phyloP scores from a whole-genome alignment of 148 eudicot species.

The Chenopodium album region DNA sequence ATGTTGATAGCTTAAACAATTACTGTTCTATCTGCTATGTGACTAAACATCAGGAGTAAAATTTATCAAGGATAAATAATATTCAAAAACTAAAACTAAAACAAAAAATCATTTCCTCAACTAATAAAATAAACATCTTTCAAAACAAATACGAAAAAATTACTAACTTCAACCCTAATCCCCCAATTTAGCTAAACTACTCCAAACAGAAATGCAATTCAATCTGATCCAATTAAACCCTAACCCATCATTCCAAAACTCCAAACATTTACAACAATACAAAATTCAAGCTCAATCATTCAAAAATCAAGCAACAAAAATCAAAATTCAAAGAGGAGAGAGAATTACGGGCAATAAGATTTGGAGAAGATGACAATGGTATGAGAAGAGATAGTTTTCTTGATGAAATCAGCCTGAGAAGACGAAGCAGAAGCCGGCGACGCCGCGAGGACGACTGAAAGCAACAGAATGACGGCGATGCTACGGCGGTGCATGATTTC shows the following conservation, averaged over 20 bases:
- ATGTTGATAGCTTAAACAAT: neutral
- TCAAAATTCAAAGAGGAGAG: neutral
- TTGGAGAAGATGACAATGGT: slow-evolving; percentile 75
- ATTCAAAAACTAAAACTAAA: neutral
- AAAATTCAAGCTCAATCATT: neutral
- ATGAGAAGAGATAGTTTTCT: slow-evolving; percentile 66
- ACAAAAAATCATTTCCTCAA: neutral
- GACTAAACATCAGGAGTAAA: neutral
- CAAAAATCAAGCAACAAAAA: neutral
- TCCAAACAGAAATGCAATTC: neutral
- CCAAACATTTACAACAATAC: neutral
- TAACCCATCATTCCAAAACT: neutral
- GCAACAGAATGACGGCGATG: neutral
- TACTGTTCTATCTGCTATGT: neutral
- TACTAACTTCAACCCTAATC: neutral
- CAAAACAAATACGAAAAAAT: neutral
- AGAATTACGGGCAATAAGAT: slow-evolving; percentile 70
- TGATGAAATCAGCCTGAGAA: slow-evolving; percentile 44
- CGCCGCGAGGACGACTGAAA: slow-evolving; percentile 14
- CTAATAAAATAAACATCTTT: neutral
- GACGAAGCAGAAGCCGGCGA: slow-evolving; percentile 27
- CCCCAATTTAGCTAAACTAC: neutral
- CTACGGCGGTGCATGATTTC: slow-evolving; percentile 3
- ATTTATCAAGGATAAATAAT: too few species aligned
- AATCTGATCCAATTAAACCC: neutral